Conservation (phyloP, 345 rosid species). For the Arabidopsis suecica region DNA sequence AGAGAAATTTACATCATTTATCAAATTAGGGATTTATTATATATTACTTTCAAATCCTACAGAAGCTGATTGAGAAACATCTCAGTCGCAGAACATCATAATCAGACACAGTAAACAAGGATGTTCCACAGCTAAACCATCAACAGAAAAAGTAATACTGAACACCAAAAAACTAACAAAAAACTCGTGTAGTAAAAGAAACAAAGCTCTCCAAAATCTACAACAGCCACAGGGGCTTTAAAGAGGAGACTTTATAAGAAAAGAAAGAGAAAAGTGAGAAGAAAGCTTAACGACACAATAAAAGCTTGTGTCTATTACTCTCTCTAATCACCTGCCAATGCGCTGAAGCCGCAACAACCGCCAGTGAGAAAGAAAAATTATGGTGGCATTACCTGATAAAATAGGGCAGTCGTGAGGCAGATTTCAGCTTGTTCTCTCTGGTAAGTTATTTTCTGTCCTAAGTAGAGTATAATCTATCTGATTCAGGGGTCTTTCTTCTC, state of each 20-base stretch:
- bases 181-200: slow-evolving; percentile 21
- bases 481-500: slow-evolving; percentile 42
- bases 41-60: slow-evolving; percentile 29
- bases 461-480: slow-evolving; percentile 12
- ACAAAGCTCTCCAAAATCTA: slow-evolving; percentile 38
- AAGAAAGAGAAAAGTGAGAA: slow-evolving; percentile 25
- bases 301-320: slow-evolving; percentile 22
- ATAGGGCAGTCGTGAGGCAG: slow-evolving; percentile 10
- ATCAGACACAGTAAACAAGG: slow-evolving; percentile 18
- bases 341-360: slow-evolving; percentile 14
- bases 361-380: slow-evolving; percentile 25
- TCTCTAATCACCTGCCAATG: slow-evolving; percentile 34
- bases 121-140: slow-evolving; percentile 30
- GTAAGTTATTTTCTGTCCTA: slow-evolving; percentile 36
- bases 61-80: slow-evolving; percentile 7
- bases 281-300: slow-evolving; percentile 32
- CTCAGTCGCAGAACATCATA: not conserved
- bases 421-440: slow-evolving; percentile 28
- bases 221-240: slow-evolving; percentile 31
- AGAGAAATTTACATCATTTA: not conserved
- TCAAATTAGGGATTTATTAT: not conserved
- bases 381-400: slow-evolving; percentile 31
- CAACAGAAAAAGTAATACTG: slow-evolving; percentile 4
- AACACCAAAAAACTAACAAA: slow-evolving; percentile 25
- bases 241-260: slow-evolving; percentile 32